phyloP scores from a whole-genome alignment of 139 green algal species.

The Chlamydomonas eustigma region DNA sequence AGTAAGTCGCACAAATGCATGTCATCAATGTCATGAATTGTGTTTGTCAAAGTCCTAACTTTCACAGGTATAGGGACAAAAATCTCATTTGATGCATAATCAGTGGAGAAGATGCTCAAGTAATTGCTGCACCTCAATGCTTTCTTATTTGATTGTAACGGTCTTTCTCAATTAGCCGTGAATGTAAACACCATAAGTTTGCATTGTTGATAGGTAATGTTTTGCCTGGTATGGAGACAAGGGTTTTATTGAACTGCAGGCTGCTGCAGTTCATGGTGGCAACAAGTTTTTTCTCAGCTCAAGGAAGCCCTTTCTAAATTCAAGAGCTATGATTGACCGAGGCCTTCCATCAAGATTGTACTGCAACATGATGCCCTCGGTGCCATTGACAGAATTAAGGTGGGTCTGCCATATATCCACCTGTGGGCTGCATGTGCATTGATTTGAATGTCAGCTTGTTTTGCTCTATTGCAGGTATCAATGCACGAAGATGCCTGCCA shows the following conservation, averaged over 20 bases:
- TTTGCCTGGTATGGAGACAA: not conserved
- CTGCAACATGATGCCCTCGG: constrained; percentile 72
- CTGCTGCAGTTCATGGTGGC: not conserved
- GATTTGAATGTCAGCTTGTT: not conserved
- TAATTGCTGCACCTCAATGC: no score
- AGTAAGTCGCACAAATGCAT: no score
- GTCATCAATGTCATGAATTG: no score
- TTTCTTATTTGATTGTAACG: no score
- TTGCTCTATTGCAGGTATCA: constrained; percentile 62
- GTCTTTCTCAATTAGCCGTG: no score
- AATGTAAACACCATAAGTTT: no score
- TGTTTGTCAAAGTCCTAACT: no score
- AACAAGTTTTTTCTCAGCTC: not conserved
- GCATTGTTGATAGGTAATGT: no score
- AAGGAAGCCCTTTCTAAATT: not conserved
- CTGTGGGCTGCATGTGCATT: not conserved
- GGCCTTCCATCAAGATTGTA: constrained; percentile 9
- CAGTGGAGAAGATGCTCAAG: no score
- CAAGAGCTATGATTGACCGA: not conserved
- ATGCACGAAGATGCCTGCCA: constrained; percentile 66
- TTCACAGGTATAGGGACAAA: no score
- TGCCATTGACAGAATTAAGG: constrained; percentile 69
- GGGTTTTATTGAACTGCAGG: not conserved
- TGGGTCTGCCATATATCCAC: not conserved
- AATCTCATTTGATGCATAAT: no score